Evolutionary conservation across 2,329 filamentous ascomycete genomes (phyloP).

Genomic region (Annulohypoxylon truncatum): DNA sequence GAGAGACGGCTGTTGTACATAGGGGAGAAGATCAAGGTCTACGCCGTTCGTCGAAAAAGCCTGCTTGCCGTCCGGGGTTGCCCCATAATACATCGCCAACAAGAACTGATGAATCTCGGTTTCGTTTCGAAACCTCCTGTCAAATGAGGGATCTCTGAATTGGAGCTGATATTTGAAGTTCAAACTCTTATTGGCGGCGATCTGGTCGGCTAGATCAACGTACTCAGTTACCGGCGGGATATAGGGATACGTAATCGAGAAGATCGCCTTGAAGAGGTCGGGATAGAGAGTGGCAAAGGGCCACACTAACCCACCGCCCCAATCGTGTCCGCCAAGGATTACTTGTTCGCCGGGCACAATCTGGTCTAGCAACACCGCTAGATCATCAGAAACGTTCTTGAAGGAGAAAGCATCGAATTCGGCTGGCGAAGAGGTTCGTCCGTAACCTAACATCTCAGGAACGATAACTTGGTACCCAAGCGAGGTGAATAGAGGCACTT

Average conservation of each 20-base stretch:
- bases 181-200: conserved; percentile 64
- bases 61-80: conserved; percentile 54
- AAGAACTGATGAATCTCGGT: conserved; percentile 68
- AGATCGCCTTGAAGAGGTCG: conserved; percentile 69
- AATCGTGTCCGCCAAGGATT: conserved; percentile 78
- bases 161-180: conserved; percentile 76
- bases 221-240: conserved; percentile 49
- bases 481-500: conserved; percentile 71
- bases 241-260: conserved; percentile 75
- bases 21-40: conserved; percentile 50
- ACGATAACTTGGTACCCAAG: conserved; percentile 74
- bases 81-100: conserved; percentile 68
- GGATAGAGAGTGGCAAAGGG: conserved; percentile 73
- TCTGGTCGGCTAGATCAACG: conserved; percentile 47
- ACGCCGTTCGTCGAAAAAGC: conserved; percentile 61
- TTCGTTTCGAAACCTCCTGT: conserved; percentile 58
- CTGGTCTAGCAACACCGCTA: conserved; percentile 65
- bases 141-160: conserved; percentile 67
- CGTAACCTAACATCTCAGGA: conserved; percentile 78
- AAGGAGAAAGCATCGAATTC: conserved; percentile 60
- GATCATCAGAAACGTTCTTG: conserved; percentile 69
- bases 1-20: conserved; percentile 60
- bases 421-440: conserved; percentile 58
- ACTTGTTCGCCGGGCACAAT: conserved; percentile 62
- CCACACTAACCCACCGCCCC: conserved; percentile 74